Base-by-base conservation (phyloP, 371 early-diverging fungal genomes). In the Lichtheimia ornata region DNA sequence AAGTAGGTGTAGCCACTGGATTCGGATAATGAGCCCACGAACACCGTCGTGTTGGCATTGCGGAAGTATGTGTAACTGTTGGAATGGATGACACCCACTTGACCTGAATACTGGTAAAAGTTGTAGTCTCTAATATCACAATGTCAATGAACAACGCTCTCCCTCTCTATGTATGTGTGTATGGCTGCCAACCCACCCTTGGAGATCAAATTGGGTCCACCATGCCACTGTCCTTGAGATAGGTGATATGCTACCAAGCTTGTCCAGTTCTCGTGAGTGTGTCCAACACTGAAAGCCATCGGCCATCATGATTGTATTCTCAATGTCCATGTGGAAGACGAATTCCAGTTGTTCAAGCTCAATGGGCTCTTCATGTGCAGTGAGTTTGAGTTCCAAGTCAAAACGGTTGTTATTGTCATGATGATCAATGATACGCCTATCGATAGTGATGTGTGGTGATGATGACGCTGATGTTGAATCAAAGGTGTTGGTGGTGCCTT, bases 241-340 rank as follows among this genome's bases (percentile, higher is more conserved):
- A 58, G 58, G 53, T n/a, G 51, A 55, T 57, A 50, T 58, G 20
- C 59, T 51, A 18, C 64, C 63, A 35, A 67, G 61, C 49, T 62
- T 62, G 24, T 74, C 74, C 6, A 62, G 51, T 52, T 72, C 74
- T 13, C 70, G 69, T 1, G 76, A 67, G 35, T 63, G 61, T 15
- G 71, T 76, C 81, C 81, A 81, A 51, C 73, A 64, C 56, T 81
- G 78, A 47, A 67, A 81, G 0, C 81, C 81, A 44, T 81, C 77
- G 1, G 81, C 76, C 51, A 81, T 61, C 61, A 76, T 59, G 35
- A 61, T 25, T 9, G 47, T 17, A 11, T 70, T 62, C 12, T 63
- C 69, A 30, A 69, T 28, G 57, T 59, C 50, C 53, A 67, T 51
- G 18, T 62, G 56, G 18, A 55, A 50, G n/a, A 50, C 30, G 17